A percentile compares a stretch with the other conserved stretches of the same genome.
Evolutionary conservation across 176 grass and related monocot genomes (phyloP).

Genomic region (Panicum miliaceum): DNA sequence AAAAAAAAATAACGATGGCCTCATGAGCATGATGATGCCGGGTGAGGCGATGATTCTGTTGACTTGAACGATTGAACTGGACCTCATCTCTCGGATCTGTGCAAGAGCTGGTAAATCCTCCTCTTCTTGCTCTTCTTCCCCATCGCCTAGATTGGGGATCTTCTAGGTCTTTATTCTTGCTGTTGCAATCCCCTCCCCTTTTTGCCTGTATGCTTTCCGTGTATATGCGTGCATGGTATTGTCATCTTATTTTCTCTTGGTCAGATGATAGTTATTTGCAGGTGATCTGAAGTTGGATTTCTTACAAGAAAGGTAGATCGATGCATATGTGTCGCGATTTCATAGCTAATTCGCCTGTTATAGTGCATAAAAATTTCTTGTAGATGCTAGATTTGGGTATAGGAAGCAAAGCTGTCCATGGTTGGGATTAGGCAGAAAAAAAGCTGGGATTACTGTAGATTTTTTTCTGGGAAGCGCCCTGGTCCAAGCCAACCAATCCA

Average conservation of each 20-base stretch:
- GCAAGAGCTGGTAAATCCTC: slow-evolving; percentile 21
- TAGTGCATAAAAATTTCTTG: background rate
- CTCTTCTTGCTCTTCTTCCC: slow-evolving; percentile 31
- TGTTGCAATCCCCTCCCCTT: background rate
- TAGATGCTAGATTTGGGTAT: background rate
- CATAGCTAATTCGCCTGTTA: background rate
- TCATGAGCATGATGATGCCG: background rate
- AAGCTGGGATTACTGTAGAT: background rate
- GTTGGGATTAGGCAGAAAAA: background rate
- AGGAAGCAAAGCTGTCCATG: background rate
- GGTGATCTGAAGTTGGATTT: background rate
- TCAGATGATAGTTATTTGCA: background rate
- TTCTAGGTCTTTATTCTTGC: slow-evolving; percentile 8
- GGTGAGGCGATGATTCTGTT: background rate
- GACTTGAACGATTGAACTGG: slow-evolving; percentile 31
- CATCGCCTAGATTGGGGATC: slow-evolving; percentile 18
- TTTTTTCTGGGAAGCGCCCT: background rate
- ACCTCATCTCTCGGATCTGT: slow-evolving; percentile 21
- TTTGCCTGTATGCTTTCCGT: background rate
- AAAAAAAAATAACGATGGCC: background rate
- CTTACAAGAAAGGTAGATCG: background rate
- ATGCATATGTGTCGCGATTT: background rate
- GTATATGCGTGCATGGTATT: background rate
- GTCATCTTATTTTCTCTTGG: background rate
- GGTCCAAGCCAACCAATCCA: background rate